Evolutionary conservation across 495 filamentous ascomycete genomes (phyloP), one percentile per base, ranked within the genome.

Genomic region (Platismatia glauca): DNA sequence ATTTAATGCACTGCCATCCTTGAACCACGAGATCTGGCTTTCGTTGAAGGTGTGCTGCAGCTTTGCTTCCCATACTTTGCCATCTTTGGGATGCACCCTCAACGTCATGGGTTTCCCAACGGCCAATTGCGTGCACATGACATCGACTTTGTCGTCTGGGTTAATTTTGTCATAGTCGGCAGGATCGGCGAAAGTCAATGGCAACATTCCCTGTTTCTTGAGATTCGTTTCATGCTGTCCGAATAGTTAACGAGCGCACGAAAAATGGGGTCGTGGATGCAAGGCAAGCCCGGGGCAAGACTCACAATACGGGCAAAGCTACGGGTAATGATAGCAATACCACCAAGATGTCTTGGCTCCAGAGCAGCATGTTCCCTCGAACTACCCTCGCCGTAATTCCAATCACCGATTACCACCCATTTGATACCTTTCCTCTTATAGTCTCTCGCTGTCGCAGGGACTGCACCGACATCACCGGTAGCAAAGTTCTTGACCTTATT

Each of bases 131-230:
- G 95, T 97, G 84, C 86, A 90, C 73, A 91, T 74, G 31, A 98
- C 79, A 73, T 95, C 89, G 68, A 96, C 84, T 77, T 86, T 92
- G 83, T 96, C 95, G 35, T 91, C 86, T 66, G 91, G 89, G 72
- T 88, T 82, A 78, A 98, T 95, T 81, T 89, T 94, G 75, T 98
- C 94, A 77, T 98, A 98, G 77, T 98, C 94, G 73, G 86, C 95
- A 33, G 95, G 94, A 72, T 97, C 86, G 59, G 84, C 73, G 79
- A 98, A 98, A 68, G 91, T 96, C 57, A 98, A 82, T 71, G 94
- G 94, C 79, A 98, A 89, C 91, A 98, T 94, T 80, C 94, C 94
- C 84, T 98, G 94, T 87, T 98, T 98, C 90, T 98, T 98, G 80
- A 98, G 78, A 84, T 98, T 98, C 80, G 94, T 98, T 82, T 98